Conservation (phyloP, 2,329 filamentous ascomycete species). For the Penicillium sp. region DNA sequence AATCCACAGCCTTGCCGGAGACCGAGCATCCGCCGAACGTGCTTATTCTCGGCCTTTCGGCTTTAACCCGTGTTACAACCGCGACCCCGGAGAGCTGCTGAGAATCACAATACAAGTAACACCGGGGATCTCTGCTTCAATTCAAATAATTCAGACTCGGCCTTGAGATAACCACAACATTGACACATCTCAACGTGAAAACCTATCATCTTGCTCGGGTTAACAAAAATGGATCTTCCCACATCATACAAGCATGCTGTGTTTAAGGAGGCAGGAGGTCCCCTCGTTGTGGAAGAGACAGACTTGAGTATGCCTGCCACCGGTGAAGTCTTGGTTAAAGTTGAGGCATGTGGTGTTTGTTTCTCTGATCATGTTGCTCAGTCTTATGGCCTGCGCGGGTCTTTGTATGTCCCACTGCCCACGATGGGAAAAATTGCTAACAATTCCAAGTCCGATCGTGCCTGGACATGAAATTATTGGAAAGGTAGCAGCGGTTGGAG, state of each 20-base stretch:
- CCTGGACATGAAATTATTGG: constrained; percentile 75
- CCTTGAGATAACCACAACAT: too few species aligned
- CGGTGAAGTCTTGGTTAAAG: constrained; percentile 68
- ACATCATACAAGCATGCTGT: constrained; percentile 69
- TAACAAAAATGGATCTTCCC: constrained; percentile 48
- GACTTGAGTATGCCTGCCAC: constrained; percentile 58
- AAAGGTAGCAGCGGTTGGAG: constrained; percentile 63
- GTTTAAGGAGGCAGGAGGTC: constrained; percentile 54
- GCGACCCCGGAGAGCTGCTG: too few species aligned
- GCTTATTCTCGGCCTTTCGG: background rate
- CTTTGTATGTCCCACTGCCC: constrained; percentile 44
- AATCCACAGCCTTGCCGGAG: background rate
- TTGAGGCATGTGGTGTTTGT: constrained; percentile 72
- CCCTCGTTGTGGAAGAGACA: constrained; percentile 62
- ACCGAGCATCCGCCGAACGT: background rate
- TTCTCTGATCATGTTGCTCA: constrained; percentile 60
- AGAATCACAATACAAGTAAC: background rate
- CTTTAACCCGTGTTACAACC: background rate
- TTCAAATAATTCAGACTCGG: too few species aligned
- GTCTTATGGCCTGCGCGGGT: constrained; percentile 54
- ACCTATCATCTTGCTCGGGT: background rate
- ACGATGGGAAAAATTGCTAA: background rate
- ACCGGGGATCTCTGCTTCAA: too few species aligned
- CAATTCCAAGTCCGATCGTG: constrained; percentile 52
- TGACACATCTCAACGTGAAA: too few species aligned